phyloP scores from a whole-genome alignment of 176 grass and related monocot species.

The Neostapfia colusana region DNA sequence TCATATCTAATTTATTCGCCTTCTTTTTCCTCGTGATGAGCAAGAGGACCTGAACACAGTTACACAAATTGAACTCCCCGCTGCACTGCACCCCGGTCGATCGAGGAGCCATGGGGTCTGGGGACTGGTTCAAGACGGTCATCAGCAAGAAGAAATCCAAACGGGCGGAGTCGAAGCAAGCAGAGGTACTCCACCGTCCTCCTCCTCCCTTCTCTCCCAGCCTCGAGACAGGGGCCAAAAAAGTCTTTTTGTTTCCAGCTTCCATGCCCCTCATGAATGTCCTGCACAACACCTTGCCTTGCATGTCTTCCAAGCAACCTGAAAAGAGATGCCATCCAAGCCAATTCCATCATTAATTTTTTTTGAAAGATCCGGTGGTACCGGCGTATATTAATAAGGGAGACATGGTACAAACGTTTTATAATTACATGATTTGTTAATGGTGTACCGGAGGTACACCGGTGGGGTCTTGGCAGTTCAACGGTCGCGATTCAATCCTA shows the following conservation, averaged over 20 bases:
- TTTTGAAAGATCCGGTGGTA: too few species aligned
- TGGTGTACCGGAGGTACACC: too few species aligned
- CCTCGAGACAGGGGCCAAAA: background rate
- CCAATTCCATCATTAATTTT: conserved; percentile 22
- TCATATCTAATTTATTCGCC: too few species aligned
- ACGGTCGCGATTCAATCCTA: too few species aligned
- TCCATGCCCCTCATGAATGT: conserved; percentile 5
- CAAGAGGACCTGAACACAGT: too few species aligned
- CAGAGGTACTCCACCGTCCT: conserved; percentile 48
- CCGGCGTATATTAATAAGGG: too few species aligned
- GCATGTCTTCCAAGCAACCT: conserved; percentile 53
- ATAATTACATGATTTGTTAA: too few species aligned
- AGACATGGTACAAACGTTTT: too few species aligned
- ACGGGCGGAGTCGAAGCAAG: conserved; percentile 53
- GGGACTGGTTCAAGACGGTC: conserved; percentile 91
- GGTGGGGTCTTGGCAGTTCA: too few species aligned
- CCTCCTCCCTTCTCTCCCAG: conserved; percentile 3
- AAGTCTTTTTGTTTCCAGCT: background rate
- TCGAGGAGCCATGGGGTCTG: conserved; percentile 72
- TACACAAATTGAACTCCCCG: background rate
- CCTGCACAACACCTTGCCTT: conserved; percentile 33
- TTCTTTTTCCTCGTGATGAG: too few species aligned
- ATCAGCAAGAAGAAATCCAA: conserved; percentile 82
- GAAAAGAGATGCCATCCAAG: conserved; percentile 43
- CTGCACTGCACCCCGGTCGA: conserved; percentile 6